phyloP scores from a whole-genome alignment of 164 flowering plant genomes.

The Saururus chinensis region DNA sequence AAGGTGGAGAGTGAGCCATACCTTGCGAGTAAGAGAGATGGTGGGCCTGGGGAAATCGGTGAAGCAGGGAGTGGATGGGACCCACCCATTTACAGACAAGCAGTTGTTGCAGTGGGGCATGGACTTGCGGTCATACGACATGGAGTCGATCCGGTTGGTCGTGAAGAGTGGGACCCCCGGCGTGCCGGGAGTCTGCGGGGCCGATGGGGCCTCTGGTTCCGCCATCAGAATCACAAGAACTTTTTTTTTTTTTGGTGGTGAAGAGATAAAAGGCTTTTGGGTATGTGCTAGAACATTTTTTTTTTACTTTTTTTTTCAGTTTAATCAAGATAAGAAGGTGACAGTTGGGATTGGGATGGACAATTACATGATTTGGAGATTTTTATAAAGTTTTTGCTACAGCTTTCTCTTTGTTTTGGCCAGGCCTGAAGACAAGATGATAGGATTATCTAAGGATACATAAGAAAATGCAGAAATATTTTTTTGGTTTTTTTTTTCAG shows the following conservation, averaged over 20 bases:
- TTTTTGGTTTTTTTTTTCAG: constrained; percentile 1
- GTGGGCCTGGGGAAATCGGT: constrained; percentile 55
- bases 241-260: neutral
- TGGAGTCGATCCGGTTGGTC: constrained; percentile 52
- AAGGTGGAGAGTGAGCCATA: constrained; percentile 9
- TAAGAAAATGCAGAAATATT: neutral
- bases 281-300: neutral
- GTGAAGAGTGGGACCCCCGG: constrained; percentile 66
- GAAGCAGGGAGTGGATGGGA: constrained; percentile 46
- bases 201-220: constrained; percentile 37
- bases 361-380: constrained; percentile 28
- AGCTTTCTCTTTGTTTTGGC: constrained; percentile 5
- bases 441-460: neutral
- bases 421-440: constrained; percentile 2
- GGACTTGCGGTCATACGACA: constrained; percentile 70
- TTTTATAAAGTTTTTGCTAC: constrained; percentile 27
- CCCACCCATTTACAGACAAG: constrained; percentile 38
- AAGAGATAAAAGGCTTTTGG: neutral
- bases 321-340: constrained; percentile 1
- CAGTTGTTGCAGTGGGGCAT: constrained; percentile 71
- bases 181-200: constrained; percentile 76
- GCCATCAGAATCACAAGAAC: constrained; percentile 13
- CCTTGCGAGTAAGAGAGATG: constrained; percentile 88
- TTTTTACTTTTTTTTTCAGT: constrained; percentile 18
- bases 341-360: neutral